Evolutionary conservation across 257 asterid species (phyloP), one percentile per base, ranked within the genome.

Genomic region (Solanum neorickii): DNA sequence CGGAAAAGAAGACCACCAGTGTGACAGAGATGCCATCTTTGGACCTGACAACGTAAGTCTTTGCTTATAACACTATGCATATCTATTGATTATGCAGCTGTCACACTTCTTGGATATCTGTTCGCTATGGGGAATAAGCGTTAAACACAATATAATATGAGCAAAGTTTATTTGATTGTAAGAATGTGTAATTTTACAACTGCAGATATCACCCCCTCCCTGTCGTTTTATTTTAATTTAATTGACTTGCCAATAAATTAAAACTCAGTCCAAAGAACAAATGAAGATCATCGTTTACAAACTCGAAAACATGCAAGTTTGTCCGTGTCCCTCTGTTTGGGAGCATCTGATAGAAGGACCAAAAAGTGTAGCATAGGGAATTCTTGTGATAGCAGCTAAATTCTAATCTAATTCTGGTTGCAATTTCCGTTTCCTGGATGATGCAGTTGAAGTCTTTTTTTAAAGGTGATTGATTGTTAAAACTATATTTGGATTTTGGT

Each of bases 31-130:
- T 88, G 88, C 42, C 96, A 89, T 83, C 95, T 77, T 83, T 93
- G 86, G 98, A 94, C 89, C 87, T 94, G 89, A 92, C 93, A 90
- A 90, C 91, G 98, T 96, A 89, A 90, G 93, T 87, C 88, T 77
- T 80, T 80, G 42, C 89, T 86, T 86, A 73, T 84, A 86, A 29
- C 87, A 73, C 83, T 89, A 59, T 49, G 29, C 68, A 11, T 27
- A 80, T 62, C 7, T 72, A 8, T 49, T 18, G 46, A 74, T 86
- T 84, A 60, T 66, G 3, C 60, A 84, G 59, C 74, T 0, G 29
- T 46, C 78, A 41, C 12, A 29, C 60, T 1, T 14, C 62, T 60
- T 21, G 77, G 27, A 66, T 27, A 46, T 15, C 65, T 44, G 66
- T 78, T 27, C 65, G 15, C 16, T 84, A 46, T n/a, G 80, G 41